Evolutionary conservation across 2,329 filamentous ascomycete genomes (phyloP).

Genomic region (Alternaria brassicae): DNA sequence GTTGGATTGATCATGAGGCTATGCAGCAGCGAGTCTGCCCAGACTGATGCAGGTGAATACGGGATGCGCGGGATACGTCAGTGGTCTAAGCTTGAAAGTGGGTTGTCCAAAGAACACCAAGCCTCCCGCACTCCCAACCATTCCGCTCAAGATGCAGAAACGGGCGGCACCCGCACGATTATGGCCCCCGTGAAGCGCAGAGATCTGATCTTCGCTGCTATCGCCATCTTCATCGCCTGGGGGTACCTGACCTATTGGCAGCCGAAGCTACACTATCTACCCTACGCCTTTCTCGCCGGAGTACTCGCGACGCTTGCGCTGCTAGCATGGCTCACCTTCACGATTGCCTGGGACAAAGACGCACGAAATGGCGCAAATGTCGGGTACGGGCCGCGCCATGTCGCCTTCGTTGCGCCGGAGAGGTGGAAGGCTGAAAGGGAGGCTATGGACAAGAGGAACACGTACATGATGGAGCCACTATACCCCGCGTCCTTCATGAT

Average conservation of each 20-base stretch:
- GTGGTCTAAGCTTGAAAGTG: constrained; percentile 27
- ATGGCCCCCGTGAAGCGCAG: constrained; percentile 74
- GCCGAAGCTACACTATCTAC: constrained; percentile 81
- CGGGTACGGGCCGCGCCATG: constrained; percentile 50
- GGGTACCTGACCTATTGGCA: constrained; percentile 83
- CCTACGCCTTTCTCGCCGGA: constrained; percentile 82
- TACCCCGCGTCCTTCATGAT: constrained; percentile 79
- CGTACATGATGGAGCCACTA: constrained; percentile 71
- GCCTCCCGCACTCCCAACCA: constrained; percentile 23
- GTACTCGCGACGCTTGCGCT: constrained; percentile 62
- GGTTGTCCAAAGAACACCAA: constrained; percentile 25
- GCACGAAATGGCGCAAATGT: constrained; percentile 50
- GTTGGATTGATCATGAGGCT: neutral
- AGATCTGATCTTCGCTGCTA: constrained; percentile 71
- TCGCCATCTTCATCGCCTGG: constrained; percentile 84
- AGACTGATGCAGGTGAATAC: constrained; percentile 6
- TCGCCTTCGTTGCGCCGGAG: constrained; percentile 67
- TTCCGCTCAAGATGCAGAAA: constrained; percentile 45
- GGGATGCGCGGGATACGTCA: constrained; percentile 22
- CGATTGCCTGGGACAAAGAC: constrained; percentile 60
- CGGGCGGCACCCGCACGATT: constrained; percentile 58
- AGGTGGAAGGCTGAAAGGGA: constrained; percentile 75
- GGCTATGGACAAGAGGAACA: constrained; percentile 68
- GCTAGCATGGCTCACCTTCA: constrained; percentile 66
- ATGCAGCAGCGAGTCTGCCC: neutral